phyloP scores from a whole-genome alignment of 1,139 yeast genomes.

The Kodamaea plutei region DNA sequence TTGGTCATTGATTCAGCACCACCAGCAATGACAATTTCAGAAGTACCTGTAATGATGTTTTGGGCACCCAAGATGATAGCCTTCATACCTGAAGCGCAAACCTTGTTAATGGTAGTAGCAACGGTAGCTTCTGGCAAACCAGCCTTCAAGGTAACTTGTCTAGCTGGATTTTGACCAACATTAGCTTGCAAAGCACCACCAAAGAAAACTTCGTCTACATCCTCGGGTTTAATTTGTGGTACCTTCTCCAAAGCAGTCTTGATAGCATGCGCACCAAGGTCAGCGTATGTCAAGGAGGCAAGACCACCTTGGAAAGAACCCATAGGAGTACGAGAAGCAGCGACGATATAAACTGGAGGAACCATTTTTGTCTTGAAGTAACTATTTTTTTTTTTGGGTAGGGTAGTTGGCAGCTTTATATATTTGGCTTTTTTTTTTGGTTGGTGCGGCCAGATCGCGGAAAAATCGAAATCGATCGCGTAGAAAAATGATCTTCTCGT shows the following conservation, averaged over 20 bases:
- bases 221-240: constrained; percentile 71
- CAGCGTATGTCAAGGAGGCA: constrained; percentile 70
- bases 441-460: too few species aligned
- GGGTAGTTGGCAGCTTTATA: too few species aligned
- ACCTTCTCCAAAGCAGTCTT: constrained; percentile 81
- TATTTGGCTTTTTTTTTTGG: too few species aligned
- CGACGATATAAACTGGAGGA: constrained; percentile 73
- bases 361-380: constrained; percentile 5
- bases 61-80: constrained; percentile 89
- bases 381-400: neutral
- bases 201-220: constrained; percentile 84
- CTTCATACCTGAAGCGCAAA: constrained; percentile 96
- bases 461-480: too few species aligned
- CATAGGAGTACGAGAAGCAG: constrained; percentile 91
- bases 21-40: constrained; percentile 92
- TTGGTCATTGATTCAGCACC: constrained; percentile 98
- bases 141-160: constrained; percentile 92
- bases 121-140: constrained; percentile 76
- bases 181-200: constrained; percentile 94
- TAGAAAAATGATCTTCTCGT: neutral
- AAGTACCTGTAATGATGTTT: constrained; percentile 80
- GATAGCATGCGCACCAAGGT: constrained; percentile 89
- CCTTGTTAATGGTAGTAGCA: constrained; percentile 91
- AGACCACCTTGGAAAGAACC: constrained; percentile 89
- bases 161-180: constrained; percentile 96